Conservation (phyloP, 2,329 filamentous ascomycete species). For the Pseudocercospora vitis region DNA sequence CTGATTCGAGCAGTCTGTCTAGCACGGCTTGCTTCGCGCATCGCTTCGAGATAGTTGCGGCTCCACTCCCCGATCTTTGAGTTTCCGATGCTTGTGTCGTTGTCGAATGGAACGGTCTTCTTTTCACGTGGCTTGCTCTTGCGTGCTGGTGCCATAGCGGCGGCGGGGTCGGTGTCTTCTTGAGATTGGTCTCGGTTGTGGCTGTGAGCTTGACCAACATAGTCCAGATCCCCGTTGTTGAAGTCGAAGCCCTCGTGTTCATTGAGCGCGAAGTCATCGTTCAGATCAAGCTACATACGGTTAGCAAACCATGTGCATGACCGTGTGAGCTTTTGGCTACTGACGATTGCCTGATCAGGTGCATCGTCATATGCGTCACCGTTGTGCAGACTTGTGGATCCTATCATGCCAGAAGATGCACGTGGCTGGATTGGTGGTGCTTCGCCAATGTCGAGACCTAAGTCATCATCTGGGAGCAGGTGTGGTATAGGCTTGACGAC, state of each 20-base stretch:
- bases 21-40: constrained; percentile 50
- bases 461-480: constrained; percentile 30
- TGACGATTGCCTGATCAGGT: constrained; percentile 16
- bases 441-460: constrained; percentile 43
- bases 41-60: constrained; percentile 60
- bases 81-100: constrained; percentile 55
- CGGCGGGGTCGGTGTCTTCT: constrained; percentile 39
- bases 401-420: constrained; percentile 10
- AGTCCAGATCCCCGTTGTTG: constrained; percentile 4
- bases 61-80: constrained; percentile 59
- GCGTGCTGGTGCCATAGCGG: constrained; percentile 43
- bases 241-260: constrained; percentile 24
- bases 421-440: constrained; percentile 18
- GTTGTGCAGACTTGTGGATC: constrained; percentile 11
- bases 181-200: constrained; percentile 31
- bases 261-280: background rate
- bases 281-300: background rate
- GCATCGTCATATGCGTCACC: constrained; percentile 32
- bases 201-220: background rate
- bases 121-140: constrained; percentile 37
- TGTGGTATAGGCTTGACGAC: constrained; percentile 11
- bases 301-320: background rate
- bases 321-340: background rate
- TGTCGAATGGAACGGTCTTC: constrained; percentile 50
- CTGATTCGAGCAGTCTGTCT: constrained; percentile 45